Conservation (phyloP, 78 protist genomes). For the Protostelium mycophagum region DNA sequence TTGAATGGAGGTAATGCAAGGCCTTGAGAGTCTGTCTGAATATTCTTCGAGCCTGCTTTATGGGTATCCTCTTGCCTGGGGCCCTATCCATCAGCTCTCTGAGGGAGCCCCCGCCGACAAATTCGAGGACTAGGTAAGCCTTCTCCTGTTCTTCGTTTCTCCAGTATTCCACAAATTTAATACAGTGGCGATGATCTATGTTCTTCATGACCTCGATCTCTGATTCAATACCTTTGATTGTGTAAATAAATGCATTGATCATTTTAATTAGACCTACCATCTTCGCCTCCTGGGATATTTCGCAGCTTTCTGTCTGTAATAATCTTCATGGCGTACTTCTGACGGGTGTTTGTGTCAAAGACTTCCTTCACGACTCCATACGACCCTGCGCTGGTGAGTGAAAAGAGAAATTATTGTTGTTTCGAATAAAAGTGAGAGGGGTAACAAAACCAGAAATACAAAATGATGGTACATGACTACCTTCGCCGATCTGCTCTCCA, state of each 20-base stretch:
- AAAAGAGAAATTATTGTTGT: not conserved
- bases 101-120: not conserved
- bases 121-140: not conserved
- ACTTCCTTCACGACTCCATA: not conserved
- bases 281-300: not conserved
- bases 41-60: not conserved
- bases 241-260: not conserved
- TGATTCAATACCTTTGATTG: not conserved
- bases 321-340: not conserved
- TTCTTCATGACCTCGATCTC: not conserved
- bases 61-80: not conserved
- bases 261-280: not conserved
- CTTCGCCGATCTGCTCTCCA: not conserved
- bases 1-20: not conserved
- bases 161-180: not conserved
- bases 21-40: not conserved
- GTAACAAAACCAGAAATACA: too few relatives aligned
- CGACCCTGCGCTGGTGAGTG: not conserved
- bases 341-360: not conserved
- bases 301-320: not conserved
- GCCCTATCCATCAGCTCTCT: not conserved
- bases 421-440: too few relatives aligned
- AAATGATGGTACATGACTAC: not conserved
- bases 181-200: not conserved
- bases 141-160: not conserved